Evolutionary conservation across 306 rosid genomes (phyloP).

Genomic region (Pachyrhizus erosus): DNA sequence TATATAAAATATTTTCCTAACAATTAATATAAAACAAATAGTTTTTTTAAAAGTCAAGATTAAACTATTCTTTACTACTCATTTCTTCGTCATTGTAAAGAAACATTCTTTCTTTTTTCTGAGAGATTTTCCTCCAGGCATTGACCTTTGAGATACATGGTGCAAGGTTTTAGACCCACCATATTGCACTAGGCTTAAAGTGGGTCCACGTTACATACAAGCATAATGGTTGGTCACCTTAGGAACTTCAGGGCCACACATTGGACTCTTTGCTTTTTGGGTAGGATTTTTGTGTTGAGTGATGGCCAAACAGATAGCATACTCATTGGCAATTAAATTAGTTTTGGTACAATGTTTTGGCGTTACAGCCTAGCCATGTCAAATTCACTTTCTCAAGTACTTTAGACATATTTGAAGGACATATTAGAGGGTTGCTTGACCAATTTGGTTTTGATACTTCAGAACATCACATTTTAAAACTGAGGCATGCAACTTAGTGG

Average conservation of each 20-base stretch:
- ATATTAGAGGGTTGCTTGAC: background rate
- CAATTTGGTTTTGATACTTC: background rate
- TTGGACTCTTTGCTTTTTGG: too few relatives aligned
- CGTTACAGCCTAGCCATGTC: background rate
- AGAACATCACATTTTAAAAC: background rate
- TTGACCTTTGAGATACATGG: background rate
- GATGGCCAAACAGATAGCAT: background rate
- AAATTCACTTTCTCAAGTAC: background rate
- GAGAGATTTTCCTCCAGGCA: slow-evolving; percentile 1
- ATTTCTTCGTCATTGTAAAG: too few relatives aligned
- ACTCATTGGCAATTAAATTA: background rate
- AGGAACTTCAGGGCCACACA: slow-evolving; percentile 40
- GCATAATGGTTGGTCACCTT: slow-evolving; percentile 37
- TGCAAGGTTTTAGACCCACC: background rate
- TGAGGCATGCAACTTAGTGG: background rate
- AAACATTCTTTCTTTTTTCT: too few relatives aligned
- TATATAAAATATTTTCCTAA: too few relatives aligned
- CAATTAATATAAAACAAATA: too few relatives aligned
- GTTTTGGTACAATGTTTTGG: background rate
- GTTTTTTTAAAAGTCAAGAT: too few relatives aligned
- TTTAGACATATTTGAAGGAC: background rate
- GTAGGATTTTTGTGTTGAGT: background rate
- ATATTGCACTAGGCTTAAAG: background rate
- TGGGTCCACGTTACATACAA: background rate
- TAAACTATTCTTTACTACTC: too few relatives aligned